Percentiles rank a stretch among this genome's conserved stretches.
Conservation (phyloP, 2,329 filamentous ascomycete species). For the Xylariales sp. region DNA sequence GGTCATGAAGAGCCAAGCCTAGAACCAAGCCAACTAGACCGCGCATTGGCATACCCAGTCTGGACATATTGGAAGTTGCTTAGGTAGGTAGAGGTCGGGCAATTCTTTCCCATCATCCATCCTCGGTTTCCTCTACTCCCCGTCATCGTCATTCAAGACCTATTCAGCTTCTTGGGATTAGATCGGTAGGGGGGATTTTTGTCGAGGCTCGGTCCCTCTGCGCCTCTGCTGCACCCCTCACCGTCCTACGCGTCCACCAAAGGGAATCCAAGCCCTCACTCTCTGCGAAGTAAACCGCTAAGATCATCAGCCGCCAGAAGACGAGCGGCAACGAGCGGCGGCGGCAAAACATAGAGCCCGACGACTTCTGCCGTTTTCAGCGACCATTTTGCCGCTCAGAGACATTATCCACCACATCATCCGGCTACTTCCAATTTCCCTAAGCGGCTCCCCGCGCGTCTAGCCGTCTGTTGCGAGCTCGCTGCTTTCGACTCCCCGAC, state of each 20-base stretch:
- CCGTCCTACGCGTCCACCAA: constrained; percentile 16
- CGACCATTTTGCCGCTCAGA: constrained; percentile 39
- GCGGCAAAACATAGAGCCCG: constrained; percentile 39
- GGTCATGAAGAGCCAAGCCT: constrained; percentile 37
- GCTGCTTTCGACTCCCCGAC: constrained; percentile 26
- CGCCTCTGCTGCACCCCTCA: constrained; percentile 16
- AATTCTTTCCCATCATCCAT: constrained; percentile 7
- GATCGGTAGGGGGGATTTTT: constrained; percentile 12
- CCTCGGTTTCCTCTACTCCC: constrained; percentile 15
- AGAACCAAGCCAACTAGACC: constrained; percentile 32
- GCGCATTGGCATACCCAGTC: constrained; percentile 18
- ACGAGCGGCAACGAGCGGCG: constrained; percentile 37
- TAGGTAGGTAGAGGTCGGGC: constrained; percentile 12
- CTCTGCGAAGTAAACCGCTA: constrained; percentile 39
- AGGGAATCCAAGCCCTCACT: constrained; percentile 13
- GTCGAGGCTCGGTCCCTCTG: constrained; percentile 6
- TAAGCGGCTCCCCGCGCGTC: constrained; percentile 44
- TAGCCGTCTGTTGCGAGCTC: constrained; percentile 26
- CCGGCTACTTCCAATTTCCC: constrained; percentile 42
- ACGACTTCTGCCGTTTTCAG: constrained; percentile 35
- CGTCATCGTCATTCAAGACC: constrained; percentile 11
- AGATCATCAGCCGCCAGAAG: constrained; percentile 39
- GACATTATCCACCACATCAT: constrained; percentile 47
- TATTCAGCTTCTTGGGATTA: constrained; percentile 11
- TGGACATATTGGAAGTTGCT: constrained; percentile 7